phyloP scores from a whole-genome alignment of 768 basidiomycete genomes.

The Tylopilus rubrobrunneus region DNA sequence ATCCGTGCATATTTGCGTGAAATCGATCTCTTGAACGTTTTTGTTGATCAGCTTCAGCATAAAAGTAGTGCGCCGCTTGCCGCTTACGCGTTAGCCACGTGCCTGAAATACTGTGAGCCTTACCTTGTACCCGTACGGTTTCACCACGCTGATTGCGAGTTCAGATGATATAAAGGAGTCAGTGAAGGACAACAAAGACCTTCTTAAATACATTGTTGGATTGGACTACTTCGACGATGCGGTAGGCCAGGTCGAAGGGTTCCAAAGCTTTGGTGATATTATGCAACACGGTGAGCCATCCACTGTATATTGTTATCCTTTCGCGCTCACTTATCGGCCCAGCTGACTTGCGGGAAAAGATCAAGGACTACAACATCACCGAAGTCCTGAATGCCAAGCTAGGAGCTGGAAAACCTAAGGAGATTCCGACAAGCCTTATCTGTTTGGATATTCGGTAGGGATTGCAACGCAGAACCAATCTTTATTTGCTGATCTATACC shows the following conservation, averaged over 20 bases:
- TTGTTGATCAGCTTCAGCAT: slow-evolving; percentile 9
- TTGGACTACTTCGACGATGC: slow-evolving; percentile 26
- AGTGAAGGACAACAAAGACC: slow-evolving; percentile 6
- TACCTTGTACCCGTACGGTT: too few relatives aligned
- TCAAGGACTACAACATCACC: too few relatives aligned
- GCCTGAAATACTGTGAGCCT: neutral
- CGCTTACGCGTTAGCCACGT: slow-evolving; percentile 14
- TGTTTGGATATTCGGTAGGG: too few relatives aligned
- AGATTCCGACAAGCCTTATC: too few relatives aligned
- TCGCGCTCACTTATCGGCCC: too few relatives aligned
- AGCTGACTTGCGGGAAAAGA: too few relatives aligned
- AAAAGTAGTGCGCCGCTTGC: slow-evolving; percentile 13
- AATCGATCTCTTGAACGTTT: neutral
- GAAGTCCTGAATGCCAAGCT: too few relatives aligned
- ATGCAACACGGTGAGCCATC: slow-evolving; percentile 1
- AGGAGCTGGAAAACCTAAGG: too few relatives aligned
- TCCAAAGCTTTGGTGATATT: slow-evolving; percentile 21
- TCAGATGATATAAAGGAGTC: slow-evolving; percentile 3
- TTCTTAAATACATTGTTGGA: slow-evolving; percentile 18
- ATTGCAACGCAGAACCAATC: too few relatives aligned
- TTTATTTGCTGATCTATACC: too few relatives aligned
- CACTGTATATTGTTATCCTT: too few relatives aligned
- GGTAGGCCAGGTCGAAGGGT: slow-evolving; percentile 20
- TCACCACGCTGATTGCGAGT: neutral
- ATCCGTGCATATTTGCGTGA: slow-evolving; percentile 10